Evolutionary conservation across 495 filamentous ascomycete genomes (phyloP), one percentile per base, ranked within the genome.

Genomic region (Talaromyces trachyspermus): DNA sequence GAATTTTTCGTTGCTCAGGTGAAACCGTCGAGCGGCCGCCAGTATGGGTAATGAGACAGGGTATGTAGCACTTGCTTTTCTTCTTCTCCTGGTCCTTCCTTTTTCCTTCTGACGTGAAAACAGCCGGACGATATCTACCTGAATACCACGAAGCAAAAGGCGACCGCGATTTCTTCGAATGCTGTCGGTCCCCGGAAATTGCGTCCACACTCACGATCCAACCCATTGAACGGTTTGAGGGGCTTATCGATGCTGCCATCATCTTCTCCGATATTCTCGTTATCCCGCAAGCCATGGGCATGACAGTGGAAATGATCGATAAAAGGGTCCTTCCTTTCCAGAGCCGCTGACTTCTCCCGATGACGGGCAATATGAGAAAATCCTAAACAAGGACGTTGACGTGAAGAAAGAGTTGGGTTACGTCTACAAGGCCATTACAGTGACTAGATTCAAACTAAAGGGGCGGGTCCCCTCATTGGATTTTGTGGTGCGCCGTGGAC

Each of bases 181-280:
- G 90, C 77, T 98, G 92, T 63, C 89, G 92, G 20, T 75, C 80
- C 57, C 89, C 94, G 45, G 90, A 96, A 70, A 78, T 96, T 49
- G 85, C 94, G 42, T 96, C 87, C 4, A 89, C 83, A 15, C 66
- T 98, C 49, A 98, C 92, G 1, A 70, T 98, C 22, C 92, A 97
- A 62, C 92, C 92, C 49, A 81, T 98, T 59, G 88, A 95, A 41
- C 88, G 89, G 30, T 98, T 83, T 64, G 81, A 75, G 14, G 89
- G 87, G 26, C 80, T 96, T 37, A 83, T 98, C 52, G 92, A 98
- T 66, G 94, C 92, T 12, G 89, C 92, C 25, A 98, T 98, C 56
- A 98, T 98, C 62, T 98, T 98, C 77, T 95, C 88, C 11, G 92
- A 98, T 64, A 98, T 98, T 54, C 77, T 98, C 32, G 92, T 98